These are phyloP conservation scores for Paradendryphiella salina DNA, from an alignment of 2,329 filamentous ascomycete species.

Conservation along the genomic window DNA sequence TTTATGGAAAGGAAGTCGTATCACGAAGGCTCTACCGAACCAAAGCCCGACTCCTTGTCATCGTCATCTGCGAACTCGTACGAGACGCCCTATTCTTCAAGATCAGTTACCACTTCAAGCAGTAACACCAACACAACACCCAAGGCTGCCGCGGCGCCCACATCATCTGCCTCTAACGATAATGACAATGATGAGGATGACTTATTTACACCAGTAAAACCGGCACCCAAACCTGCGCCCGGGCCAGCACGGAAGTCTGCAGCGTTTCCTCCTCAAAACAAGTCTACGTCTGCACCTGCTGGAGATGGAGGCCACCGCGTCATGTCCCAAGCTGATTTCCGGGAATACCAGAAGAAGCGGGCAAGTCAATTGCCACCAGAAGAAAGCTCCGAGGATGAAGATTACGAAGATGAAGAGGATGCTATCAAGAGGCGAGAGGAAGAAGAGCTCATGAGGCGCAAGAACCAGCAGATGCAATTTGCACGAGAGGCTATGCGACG, in stretches of 20 bases:
- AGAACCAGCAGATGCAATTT: slow-evolving; percentile 42
- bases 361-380: slow-evolving; percentile 30
- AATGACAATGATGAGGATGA: slow-evolving; percentile 39
- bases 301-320: slow-evolving; percentile 28
- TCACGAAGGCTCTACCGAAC: slow-evolving; percentile 31
- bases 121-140: slow-evolving; percentile 36
- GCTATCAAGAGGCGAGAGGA: slow-evolving; percentile 40
- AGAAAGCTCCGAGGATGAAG: slow-evolving; percentile 40
- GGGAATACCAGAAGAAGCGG: slow-evolving; percentile 35
- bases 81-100: slow-evolving; percentile 40
- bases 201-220: slow-evolving; percentile 31
- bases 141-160: slow-evolving; percentile 29
- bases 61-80: slow-evolving; percentile 40
- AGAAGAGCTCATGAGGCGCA: slow-evolving; percentile 38
- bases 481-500: slow-evolving; percentile 42
- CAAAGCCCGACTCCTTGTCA: slow-evolving; percentile 29
- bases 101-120: slow-evolving; percentile 34
- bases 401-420: slow-evolving; percentile 47
- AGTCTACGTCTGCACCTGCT: slow-evolving; percentile 14
- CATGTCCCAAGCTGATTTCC: slow-evolving; percentile 43
- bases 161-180: slow-evolving; percentile 23
- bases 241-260: slow-evolving; percentile 11
- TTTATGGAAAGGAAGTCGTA: slow-evolving; percentile 29
- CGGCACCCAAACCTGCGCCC: slow-evolving; percentile 11
- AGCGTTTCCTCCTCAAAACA: slow-evolving; percentile 13